Conservation (phyloP, 805 yeast genomes). For the Brettanomyces nanus region DNA sequence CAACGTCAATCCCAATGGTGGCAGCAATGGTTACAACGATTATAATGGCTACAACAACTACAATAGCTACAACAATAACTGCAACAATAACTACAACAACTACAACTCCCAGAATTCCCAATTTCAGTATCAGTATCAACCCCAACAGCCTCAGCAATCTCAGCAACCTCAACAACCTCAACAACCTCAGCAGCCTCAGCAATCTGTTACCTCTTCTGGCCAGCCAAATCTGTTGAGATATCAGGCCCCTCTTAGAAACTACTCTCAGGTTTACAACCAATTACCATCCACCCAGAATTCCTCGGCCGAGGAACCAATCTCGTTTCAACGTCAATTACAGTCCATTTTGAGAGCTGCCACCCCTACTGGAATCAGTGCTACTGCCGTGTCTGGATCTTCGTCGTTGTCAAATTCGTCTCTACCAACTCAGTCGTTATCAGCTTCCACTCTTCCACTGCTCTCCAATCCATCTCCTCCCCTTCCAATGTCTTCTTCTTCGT, state of each 20-base stretch:
- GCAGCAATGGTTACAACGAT: background rate
- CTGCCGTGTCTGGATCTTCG: background rate
- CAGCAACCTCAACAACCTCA: background rate
- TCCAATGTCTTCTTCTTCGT: background rate
- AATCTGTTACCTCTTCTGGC: no score
- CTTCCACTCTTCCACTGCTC: background rate
- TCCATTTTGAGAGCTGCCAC: constrained; percentile 1
- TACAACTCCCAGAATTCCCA: background rate
- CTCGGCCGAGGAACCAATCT: background rate
- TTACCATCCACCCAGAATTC: background rate
- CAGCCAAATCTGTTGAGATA: background rate
- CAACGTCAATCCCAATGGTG: constrained; percentile 5
- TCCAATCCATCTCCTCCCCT: background rate
- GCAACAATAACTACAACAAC: constrained; percentile 3
- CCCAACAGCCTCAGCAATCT: constrained; percentile 1
- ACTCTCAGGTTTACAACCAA: background rate
- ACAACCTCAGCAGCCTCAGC: constrained; percentile 1
- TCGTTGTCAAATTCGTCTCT: background rate
- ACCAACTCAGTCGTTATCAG: background rate
- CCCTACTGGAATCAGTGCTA: background rate
- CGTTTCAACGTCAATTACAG: constrained; percentile 1
- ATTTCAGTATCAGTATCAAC: constrained; percentile 1
- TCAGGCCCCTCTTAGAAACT: background rate
- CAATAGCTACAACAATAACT: background rate
- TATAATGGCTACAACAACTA: background rate